Conservation (phyloP, 2,329 filamentous ascomycete genomes). For the Blastomyces emzantsi region DNA sequence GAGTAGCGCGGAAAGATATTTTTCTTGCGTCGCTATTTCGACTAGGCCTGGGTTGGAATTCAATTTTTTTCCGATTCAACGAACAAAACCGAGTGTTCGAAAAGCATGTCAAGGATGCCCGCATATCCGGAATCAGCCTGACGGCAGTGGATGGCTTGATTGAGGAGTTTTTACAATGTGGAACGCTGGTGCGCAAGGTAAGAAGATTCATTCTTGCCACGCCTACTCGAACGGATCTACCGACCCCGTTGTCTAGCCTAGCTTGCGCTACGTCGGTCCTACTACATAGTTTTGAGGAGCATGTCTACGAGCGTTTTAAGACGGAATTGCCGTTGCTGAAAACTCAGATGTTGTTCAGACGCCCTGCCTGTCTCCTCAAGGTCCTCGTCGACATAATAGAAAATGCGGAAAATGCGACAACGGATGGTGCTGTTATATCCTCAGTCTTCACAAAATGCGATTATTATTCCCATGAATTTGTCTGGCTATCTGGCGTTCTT, state of each 20-base stretch:
- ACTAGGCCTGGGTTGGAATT: slow-evolving; percentile 38
- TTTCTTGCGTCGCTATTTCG: slow-evolving; percentile 35
- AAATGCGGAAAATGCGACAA: slow-evolving; percentile 41
- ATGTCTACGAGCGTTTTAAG: slow-evolving; percentile 23
- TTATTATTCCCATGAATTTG: slow-evolving; percentile 54
- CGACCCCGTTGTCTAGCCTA: slow-evolving; percentile 30
- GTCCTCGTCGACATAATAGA: slow-evolving; percentile 30
- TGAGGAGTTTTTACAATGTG: slow-evolving; percentile 28
- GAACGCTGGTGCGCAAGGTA: slow-evolving; percentile 30
- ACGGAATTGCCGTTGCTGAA: slow-evolving; percentile 29
- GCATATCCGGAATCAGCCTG: slow-evolving; percentile 45
- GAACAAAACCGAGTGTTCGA: slow-evolving; percentile 29
- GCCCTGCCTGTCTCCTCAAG: slow-evolving; percentile 30
- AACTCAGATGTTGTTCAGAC: slow-evolving; percentile 32
- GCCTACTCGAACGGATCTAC: slow-evolving; percentile 21
- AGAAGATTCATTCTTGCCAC: slow-evolving; percentile 29
- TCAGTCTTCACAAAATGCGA: slow-evolving; percentile 54
- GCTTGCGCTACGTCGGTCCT: slow-evolving; percentile 28
- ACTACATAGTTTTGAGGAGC: slow-evolving; percentile 31
- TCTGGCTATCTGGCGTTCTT: slow-evolving; percentile 54
- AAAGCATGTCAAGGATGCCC: slow-evolving; percentile 35
- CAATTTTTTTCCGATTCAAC: slow-evolving; percentile 36
- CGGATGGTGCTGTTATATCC: slow-evolving; percentile 55
- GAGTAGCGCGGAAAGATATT: slow-evolving; percentile 29
- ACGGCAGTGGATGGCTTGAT: slow-evolving; percentile 29